Evolutionary conservation across 2,329 filamentous ascomycete species (phyloP), one percentile per base, ranked within the genome.

Genomic region (Emericellopsis cladophorae): DNA sequence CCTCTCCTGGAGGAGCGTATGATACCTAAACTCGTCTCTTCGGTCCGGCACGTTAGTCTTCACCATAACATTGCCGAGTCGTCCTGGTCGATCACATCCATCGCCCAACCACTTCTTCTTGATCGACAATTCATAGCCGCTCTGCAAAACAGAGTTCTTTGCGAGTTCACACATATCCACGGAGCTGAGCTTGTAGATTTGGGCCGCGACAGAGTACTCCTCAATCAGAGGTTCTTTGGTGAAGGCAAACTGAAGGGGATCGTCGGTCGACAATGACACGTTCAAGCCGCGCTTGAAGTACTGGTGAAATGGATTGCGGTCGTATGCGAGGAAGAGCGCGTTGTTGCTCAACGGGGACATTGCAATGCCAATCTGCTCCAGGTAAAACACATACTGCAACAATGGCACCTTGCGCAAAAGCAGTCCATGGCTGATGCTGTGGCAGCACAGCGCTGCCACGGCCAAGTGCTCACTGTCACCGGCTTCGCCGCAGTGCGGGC

Each of bases 291-390:
- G 81, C 55, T 85, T 83, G 68, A 98, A 98, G 62, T 98, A 98
- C 53, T 84, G 85, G 51, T 94, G 73, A 63, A 95, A 98, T 0
- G 92, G 92, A 51, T 98, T 98, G 44, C 93, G 80, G 60, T 98
- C 92, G 55, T 98, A 96, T 1, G 90, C 88, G 40, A 98, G 66
- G 65, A 98, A 98, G 26, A 98, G 66, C 0, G 92, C 92, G 52
- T 98, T 98, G 67, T 98, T 98, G 60, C 88, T 95, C 36, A 98
- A 72, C 3, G 92, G 92, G n/a, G 90, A 96, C 92, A 98, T 98
- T 45, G 92, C 92, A 47, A 98, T 92, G 43, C 92, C 92, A 46
- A 98, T 95, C 56, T 96, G 90, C 55, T 98, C 89, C 16, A 98
- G 76, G 54, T 98, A 98, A 65, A 95, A 98, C 39, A 96, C 79